These are phyloP conservation scores for Claviceps purpurea DNA, from an alignment of 2,329 filamentous ascomycete genomes.

Conservation along the genomic window DNA sequence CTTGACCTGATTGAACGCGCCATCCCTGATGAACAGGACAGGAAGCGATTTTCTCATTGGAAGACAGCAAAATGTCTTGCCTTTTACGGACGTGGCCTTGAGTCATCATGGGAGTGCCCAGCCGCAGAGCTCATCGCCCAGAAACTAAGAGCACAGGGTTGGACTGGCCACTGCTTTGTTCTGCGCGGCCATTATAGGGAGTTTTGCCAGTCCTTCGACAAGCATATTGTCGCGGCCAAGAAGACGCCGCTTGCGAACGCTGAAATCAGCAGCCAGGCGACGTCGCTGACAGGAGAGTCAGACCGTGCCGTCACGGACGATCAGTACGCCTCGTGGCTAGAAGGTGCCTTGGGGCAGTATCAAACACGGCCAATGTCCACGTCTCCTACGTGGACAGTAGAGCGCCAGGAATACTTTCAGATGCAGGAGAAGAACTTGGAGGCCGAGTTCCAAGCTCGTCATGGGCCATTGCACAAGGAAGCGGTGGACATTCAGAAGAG, in stretches of 20 bases:
- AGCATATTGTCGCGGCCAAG: conserved; percentile 32
- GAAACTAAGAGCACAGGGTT: conserved; percentile 33
- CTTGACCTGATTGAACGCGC: conserved; percentile 38
- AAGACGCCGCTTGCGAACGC: conserved; percentile 28
- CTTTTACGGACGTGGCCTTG: conserved; percentile 38
- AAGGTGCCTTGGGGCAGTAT: conserved; percentile 29
- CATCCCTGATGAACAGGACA: conserved; percentile 35
- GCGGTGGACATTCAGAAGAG: conserved; percentile 21
- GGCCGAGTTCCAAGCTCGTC: conserved; percentile 31
- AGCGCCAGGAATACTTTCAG: conserved; percentile 27
- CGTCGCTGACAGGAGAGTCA: conserved; percentile 7
- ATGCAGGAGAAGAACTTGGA: conserved; percentile 36
- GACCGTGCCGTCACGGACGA: conserved; percentile 19
- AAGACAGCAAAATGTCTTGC: conserved; percentile 33
- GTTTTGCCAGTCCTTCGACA: conserved; percentile 38
- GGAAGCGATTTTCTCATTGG: conserved; percentile 32
- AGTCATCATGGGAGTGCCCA: conserved; percentile 38
- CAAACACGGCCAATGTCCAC: conserved; percentile 23
- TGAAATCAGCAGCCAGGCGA: conserved; percentile 20
- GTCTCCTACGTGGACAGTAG: conserved; percentile 23
- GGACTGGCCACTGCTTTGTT: conserved; percentile 38
- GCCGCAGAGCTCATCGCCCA: conserved; percentile 29
- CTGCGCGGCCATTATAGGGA: conserved; percentile 43
- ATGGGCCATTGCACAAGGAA: conserved; percentile 33
- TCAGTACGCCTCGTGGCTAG: conserved; percentile 32